These are phyloP conservation scores for Apiospora arundinis DNA, from an alignment of 2,329 filamentous ascomycete species.

Conservation along the genomic window DNA sequence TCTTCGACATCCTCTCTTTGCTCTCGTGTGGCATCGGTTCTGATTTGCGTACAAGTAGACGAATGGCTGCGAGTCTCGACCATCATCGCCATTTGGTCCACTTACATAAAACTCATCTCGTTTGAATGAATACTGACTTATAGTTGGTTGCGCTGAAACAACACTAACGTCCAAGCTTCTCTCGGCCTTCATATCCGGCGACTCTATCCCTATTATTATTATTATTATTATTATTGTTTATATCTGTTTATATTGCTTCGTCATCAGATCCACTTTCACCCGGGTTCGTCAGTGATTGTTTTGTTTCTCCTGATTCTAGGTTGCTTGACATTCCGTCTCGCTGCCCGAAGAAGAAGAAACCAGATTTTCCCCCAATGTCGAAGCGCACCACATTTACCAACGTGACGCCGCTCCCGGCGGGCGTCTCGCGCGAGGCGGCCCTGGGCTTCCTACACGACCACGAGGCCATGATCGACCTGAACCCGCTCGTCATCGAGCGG, in stretches of 20 bases:
- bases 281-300: neutral
- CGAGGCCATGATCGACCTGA: slow-evolving; percentile 84
- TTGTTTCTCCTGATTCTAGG: neutral
- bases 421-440: slow-evolving; percentile 72
- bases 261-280: neutral
- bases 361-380: slow-evolving; percentile 59
- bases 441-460: slow-evolving; percentile 80
- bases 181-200: neutral
- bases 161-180: neutral
- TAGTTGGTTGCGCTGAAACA: neutral
- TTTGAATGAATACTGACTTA: too few relatives aligned
- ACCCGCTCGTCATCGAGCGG: slow-evolving; percentile 79
- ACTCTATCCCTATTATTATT: neutral
- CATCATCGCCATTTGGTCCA: neutral
- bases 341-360: neutral
- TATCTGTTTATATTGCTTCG: neutral
- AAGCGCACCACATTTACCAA: slow-evolving; percentile 77
- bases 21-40: neutral
- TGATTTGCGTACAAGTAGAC: too few relatives aligned
- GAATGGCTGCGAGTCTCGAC: neutral
- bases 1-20: neutral
- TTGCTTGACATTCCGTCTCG: neutral
- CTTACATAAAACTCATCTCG: neutral
- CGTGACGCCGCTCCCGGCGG: slow-evolving; percentile 76
- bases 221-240: neutral